A percentile compares a stretch with the other conserved stretches of the same genome.
These are phyloP conservation scores for Basipetospora chlamydospora DNA, from an alignment of 2,329 filamentous ascomycete species.

Conservation along the genomic window DNA sequence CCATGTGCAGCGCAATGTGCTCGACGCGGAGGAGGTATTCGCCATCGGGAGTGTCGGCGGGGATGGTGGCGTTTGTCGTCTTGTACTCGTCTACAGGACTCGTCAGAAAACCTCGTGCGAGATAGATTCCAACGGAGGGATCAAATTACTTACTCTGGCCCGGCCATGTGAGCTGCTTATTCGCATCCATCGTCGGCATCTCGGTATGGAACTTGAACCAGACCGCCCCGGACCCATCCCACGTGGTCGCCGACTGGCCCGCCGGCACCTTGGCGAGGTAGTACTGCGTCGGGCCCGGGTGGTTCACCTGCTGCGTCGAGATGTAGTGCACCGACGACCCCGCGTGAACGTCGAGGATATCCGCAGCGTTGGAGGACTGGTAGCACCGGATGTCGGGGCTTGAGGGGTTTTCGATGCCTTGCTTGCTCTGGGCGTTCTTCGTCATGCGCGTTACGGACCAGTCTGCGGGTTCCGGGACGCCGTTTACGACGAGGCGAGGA, in stretches of 20 bases:
- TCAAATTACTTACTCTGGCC: constrained; percentile 15
- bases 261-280: constrained; percentile 22
- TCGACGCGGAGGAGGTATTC: constrained; percentile 22
- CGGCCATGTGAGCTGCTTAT: constrained; percentile 29
- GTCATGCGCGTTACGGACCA: constrained; percentile 21
- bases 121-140: neutral
- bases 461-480: constrained; percentile 17
- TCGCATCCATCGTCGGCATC: constrained; percentile 26
- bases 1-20: constrained; percentile 25
- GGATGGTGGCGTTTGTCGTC: constrained; percentile 19
- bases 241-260: constrained; percentile 17
- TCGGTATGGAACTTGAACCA: constrained; percentile 21
- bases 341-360: constrained; percentile 15
- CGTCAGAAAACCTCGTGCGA: neutral
- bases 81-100: constrained; percentile 15
- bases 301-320: constrained; percentile 14
- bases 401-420: constrained; percentile 17
- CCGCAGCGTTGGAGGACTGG: constrained; percentile 16
- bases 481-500: constrained; percentile 19
- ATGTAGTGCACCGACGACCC: constrained; percentile 19
- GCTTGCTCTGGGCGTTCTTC: constrained; percentile 20
- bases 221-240: constrained; percentile 21
- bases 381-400: constrained; percentile 21
- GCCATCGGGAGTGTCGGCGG: constrained; percentile 18
- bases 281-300: constrained; percentile 25